These are phyloP conservation scores for Magnaporthiopsis poae DNA, from an alignment of 2,329 filamentous ascomycete species.

Conservation along the genomic window DNA sequence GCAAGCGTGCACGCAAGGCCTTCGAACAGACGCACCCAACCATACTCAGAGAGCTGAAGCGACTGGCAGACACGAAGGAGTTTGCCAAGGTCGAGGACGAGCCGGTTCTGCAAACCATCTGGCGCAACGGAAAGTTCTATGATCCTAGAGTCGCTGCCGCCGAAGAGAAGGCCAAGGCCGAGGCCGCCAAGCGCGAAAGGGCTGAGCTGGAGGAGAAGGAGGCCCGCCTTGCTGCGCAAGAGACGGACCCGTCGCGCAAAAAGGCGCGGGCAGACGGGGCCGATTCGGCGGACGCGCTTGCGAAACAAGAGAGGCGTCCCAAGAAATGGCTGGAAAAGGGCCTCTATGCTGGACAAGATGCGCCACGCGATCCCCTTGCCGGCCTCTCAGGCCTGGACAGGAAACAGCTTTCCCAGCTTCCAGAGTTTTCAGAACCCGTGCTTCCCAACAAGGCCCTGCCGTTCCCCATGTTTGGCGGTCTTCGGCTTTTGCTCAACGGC, in stretches of 20 bases:
- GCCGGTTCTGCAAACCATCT: constrained; percentile 49
- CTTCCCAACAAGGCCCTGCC: constrained; percentile 54
- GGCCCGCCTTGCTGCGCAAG: constrained; percentile 10
- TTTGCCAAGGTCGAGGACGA: constrained; percentile 48
- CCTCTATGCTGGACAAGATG: constrained; percentile 74
- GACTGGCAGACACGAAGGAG: constrained; percentile 54
- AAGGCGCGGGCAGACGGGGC: constrained; percentile 17
- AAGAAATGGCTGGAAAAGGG: constrained; percentile 78
- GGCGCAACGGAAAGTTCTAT: constrained; percentile 56
- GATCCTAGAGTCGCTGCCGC: constrained; percentile 22
- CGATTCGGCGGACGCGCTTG: constrained; percentile 24
- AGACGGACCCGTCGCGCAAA: constrained; percentile 14
- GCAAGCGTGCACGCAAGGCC: constrained; percentile 51
- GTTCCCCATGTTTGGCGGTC: constrained; percentile 67
- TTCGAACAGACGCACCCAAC: constrained; percentile 31
- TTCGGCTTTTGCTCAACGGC: constrained; percentile 59
- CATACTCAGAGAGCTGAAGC: constrained; percentile 41
- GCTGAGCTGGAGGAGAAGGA: constrained; percentile 13
- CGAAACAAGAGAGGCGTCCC: constrained; percentile 33
- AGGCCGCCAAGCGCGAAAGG: constrained; percentile 11
- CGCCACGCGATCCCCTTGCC: constrained; percentile 35
- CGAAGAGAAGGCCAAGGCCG: constrained; percentile 16
- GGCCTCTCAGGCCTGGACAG: constrained; percentile 42
- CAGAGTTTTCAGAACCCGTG: constrained; percentile 35
- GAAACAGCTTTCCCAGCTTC: constrained; percentile 38